These are phyloP conservation scores for Stenocarpella maydis DNA, from an alignment of 2,329 filamentous ascomycete genomes.

Conservation along the genomic window DNA sequence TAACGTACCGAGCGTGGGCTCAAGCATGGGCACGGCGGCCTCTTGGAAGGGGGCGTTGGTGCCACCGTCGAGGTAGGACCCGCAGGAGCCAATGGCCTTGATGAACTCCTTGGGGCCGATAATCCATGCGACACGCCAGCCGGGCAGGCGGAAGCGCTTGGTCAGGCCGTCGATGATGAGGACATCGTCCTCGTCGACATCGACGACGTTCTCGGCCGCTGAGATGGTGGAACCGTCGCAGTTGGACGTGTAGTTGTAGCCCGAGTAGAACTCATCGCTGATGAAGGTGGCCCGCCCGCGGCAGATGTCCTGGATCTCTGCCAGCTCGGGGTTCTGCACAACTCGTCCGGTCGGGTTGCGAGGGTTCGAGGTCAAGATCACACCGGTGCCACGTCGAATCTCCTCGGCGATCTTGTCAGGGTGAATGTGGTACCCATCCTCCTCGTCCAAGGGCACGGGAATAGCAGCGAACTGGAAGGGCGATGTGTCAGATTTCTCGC, in stretches of 20 bases:
- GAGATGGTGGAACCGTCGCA: constrained; percentile 92
- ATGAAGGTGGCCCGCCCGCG: constrained; percentile 90
- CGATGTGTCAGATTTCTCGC: constrained; percentile 23
- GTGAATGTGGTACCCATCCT: constrained; percentile 92
- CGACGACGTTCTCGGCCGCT: constrained; percentile 86
- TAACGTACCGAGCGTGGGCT: constrained; percentile 65
- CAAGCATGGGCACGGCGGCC: constrained; percentile 91
- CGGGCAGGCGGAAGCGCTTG: constrained; percentile 94
- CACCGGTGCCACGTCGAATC: constrained; percentile 83
- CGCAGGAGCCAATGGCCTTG: constrained; percentile 89
- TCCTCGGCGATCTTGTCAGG: constrained; percentile 92
- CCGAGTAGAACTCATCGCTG: constrained; percentile 95
- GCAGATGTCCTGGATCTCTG: constrained; percentile 92
- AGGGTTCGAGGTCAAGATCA: constrained; percentile 94
- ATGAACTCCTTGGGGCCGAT: constrained; percentile 96
- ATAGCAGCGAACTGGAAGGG: constrained; percentile 77
- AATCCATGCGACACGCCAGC: constrained; percentile 97
- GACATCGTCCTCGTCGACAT: constrained; percentile 90
- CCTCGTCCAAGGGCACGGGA: constrained; percentile 82
- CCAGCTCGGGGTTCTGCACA: constrained; percentile 83
- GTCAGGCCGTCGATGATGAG: constrained; percentile 95
- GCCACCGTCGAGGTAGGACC: constrained; percentile 92
- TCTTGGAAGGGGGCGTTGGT: constrained; percentile 94
- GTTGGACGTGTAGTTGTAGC: constrained; percentile 93
- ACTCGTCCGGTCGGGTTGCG: constrained; percentile 93